Conservation (phyloP, 352 stramenopile genomes). For the Phytophthora cryptogea region DNA sequence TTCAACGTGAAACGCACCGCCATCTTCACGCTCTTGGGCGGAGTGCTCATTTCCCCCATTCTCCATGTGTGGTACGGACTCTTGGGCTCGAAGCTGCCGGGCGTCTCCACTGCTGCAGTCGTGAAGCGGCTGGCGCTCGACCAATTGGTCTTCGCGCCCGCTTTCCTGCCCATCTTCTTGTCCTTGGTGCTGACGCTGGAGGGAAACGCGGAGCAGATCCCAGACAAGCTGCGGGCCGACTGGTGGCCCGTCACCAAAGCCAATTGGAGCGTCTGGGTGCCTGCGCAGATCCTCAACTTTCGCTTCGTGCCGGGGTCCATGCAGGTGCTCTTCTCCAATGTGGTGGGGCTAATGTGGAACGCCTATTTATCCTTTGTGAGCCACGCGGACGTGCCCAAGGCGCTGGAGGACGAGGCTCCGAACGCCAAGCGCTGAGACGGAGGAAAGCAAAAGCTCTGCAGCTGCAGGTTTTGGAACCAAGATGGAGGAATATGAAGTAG, state of each 20-base stretch:
- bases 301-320: conserved; percentile 73
- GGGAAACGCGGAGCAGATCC: conserved; percentile 51
- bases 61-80: conserved; percentile 84
- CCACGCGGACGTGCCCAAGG: conserved; percentile 40
- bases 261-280: conserved; percentile 86
- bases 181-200: conserved; percentile 68
- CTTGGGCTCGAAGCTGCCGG: conserved; percentile 45
- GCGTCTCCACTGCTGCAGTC: conserved; percentile 41
- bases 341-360: conserved; percentile 85
- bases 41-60: conserved; percentile 67
- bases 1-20: conserved; percentile 56
- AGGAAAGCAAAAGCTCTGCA: background rate
- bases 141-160: conserved; percentile 77
- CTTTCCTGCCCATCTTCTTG: conserved; percentile 80
- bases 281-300: conserved; percentile 83
- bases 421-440: conserved; percentile 4
- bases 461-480: background rate
- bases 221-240: conserved; percentile 66
- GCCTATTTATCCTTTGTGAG: conserved; percentile 82
- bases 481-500: conserved; percentile 18
- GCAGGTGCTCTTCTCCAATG: conserved; percentile 86
- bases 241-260: conserved; percentile 79
- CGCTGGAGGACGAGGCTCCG: conserved; percentile 2
- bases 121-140: conserved; percentile 74
- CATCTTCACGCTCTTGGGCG: conserved; percentile 75